phyloP scores from a whole-genome alignment of 2,329 filamentous ascomycete species.

The Trichophyton equinum region DNA sequence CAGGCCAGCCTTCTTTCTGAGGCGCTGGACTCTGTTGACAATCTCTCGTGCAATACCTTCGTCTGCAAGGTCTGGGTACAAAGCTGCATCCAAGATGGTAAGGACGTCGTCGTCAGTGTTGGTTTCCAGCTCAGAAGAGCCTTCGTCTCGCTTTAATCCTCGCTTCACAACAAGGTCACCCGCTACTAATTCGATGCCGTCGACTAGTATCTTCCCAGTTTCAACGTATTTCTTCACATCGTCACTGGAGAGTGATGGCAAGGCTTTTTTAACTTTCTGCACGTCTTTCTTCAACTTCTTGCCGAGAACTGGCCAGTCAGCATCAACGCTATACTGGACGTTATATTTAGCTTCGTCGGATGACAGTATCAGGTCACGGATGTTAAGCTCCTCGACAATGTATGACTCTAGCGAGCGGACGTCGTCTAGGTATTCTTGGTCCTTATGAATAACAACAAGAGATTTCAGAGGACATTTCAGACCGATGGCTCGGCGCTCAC shows the following conservation, averaged over 20 bases:
- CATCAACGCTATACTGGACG: slow-evolving; percentile 77
- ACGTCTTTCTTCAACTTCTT: slow-evolving; percentile 98
- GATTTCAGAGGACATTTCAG: slow-evolving; percentile 87
- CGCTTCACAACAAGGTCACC: slow-evolving; percentile 76
- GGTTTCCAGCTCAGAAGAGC: slow-evolving; percentile 64
- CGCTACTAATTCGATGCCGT: slow-evolving; percentile 69
- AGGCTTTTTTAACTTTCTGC: slow-evolving; percentile 76
- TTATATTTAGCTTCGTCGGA: slow-evolving; percentile 83
- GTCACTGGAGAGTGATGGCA: slow-evolving; percentile 64
- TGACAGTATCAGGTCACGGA: slow-evolving; percentile 71
- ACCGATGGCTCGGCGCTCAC: slow-evolving; percentile 72
- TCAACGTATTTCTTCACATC: slow-evolving; percentile 69
- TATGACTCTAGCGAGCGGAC: slow-evolving; percentile 76
- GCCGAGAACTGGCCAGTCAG: slow-evolving; percentile 86
- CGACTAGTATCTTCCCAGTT: slow-evolving; percentile 63
- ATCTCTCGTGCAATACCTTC: slow-evolving; percentile 87
- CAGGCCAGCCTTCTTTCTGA: slow-evolving; percentile 87
- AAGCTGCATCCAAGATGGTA: slow-evolving; percentile 71
- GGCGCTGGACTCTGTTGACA: slow-evolving; percentile 79
- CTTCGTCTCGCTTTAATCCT: slow-evolving; percentile 59
- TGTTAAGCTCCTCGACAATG: slow-evolving; percentile 81
- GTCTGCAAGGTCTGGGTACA: slow-evolving; percentile 73
- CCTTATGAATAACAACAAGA: slow-evolving; percentile 75
- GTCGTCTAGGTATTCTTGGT: slow-evolving; percentile 72
- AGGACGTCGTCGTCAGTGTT: slow-evolving; percentile 84